These are phyloP conservation scores for Dactylellina sp. DNA, from an alignment of 2,329 filamentous ascomycete genomes.

Conservation along the genomic window DNA sequence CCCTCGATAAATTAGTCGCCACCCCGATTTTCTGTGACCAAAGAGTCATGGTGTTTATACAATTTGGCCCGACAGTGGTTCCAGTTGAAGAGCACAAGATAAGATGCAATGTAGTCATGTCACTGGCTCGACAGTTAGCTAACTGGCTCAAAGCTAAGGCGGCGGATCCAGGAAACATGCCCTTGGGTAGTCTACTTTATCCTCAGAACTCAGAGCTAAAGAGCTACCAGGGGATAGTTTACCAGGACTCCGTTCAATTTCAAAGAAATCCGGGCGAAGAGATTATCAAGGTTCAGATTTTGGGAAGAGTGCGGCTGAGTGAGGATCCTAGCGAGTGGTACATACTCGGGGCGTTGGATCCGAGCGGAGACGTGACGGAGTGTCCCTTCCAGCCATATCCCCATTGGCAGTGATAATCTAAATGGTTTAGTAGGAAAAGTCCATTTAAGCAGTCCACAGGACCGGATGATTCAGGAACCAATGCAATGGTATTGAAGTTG, in stretches of 20 bases:
- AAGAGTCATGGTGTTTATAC: constrained; percentile 26
- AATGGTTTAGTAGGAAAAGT: no score
- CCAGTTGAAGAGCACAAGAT: not conserved
- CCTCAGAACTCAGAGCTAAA: not conserved
- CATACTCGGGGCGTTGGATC: constrained; percentile 21
- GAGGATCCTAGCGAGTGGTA: constrained; percentile 26
- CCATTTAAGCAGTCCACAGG: no score
- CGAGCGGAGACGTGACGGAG: not conserved
- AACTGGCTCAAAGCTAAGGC: constrained; percentile 21
- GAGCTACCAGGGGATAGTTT: constrained; percentile 9
- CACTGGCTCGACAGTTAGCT: constrained; percentile 5
- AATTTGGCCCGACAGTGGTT: constrained; percentile 20
- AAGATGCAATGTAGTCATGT: constrained; percentile 2
- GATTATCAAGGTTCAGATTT: constrained; percentile 8
- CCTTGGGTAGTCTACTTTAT: not conserved
- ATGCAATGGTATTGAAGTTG: no score
- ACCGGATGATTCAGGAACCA: no score
- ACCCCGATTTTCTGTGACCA: constrained; percentile 34
- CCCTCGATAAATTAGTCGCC: constrained; percentile 1
- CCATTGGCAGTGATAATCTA: not conserved
- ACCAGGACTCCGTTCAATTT: constrained; percentile 5
- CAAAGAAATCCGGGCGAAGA: no score
- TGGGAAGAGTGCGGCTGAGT: constrained; percentile 32
- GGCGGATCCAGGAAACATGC: no score
- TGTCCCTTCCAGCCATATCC: constrained; percentile 25